Conservation (phyloP, 139 green algal genomes). For the Coccomyxa sp. region DNA sequence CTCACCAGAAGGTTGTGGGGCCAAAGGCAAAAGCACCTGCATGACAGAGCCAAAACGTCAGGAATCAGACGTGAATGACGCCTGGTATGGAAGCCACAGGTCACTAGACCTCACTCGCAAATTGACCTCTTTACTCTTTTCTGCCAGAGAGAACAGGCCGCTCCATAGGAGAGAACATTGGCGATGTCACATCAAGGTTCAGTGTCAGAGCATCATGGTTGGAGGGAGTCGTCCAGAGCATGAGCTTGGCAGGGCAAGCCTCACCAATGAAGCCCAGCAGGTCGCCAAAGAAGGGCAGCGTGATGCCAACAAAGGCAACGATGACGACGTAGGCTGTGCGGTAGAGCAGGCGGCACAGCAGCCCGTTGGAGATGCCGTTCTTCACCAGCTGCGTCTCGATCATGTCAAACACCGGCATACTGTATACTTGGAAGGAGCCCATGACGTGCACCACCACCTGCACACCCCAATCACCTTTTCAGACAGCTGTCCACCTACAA, state of each 20-base stretch:
- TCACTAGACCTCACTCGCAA: too few species aligned
- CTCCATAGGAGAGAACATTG: too few species aligned
- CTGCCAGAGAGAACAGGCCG: too few species aligned
- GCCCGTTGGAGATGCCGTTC: neutral
- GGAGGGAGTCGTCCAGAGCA: neutral
- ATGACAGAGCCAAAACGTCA: neutral
- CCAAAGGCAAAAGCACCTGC: neutral
- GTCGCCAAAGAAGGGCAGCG: conserved; percentile 31
- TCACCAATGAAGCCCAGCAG: neutral
- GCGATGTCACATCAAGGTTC: too few species aligned
- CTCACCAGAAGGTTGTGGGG: neutral
- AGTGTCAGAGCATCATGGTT: neutral
- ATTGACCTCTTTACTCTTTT: too few species aligned
- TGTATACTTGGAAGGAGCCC: conserved; percentile 28
- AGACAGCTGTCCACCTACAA: too few species aligned
- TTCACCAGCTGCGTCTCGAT: conserved; percentile 21
- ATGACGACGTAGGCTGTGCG: conserved; percentile 25
- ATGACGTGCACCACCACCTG: conserved; percentile 9
- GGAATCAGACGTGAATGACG: neutral
- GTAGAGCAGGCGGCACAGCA: conserved; percentile 7
- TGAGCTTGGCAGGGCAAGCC: neutral
- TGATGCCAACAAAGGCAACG: conserved; percentile 25
- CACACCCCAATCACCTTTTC: too few species aligned
- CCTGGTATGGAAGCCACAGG: neutral
- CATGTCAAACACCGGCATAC: conserved; percentile 26